Conservation (phyloP, 371 early-diverging fungal species). For the Mortierella sp. region DNA sequence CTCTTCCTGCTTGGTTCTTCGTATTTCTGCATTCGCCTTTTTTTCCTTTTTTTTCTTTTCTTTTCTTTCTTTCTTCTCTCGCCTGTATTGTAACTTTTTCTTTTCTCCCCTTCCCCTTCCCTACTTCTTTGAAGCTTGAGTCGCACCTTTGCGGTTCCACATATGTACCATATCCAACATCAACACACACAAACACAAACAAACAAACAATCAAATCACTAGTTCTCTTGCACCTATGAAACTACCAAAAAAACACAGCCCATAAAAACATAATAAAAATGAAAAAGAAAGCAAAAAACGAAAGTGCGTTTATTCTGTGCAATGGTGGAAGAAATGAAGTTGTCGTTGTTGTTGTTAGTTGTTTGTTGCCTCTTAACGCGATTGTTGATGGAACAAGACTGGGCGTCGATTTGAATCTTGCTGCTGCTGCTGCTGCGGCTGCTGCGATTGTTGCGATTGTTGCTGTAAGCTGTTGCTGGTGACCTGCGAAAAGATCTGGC, state of each 20-base stretch:
- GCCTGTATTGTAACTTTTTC: background rate
- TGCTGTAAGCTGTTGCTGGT: constrained; percentile 30
- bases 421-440: background rate
- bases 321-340: background rate
- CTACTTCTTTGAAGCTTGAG: background rate
- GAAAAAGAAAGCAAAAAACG: constrained; percentile 8
- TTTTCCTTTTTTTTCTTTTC: background rate
- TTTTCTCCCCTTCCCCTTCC: background rate
- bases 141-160: background rate
- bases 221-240: background rate
- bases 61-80: background rate
- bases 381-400: background rate
- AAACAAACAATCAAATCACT: background rate
- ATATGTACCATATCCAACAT: background rate
- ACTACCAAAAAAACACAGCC: background rate
- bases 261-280: constrained; percentile 3
- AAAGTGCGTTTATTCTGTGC: background rate
- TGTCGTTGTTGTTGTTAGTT: too few species aligned
- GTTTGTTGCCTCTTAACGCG: background rate
- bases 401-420: background rate
- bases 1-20: background rate
- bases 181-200: background rate
- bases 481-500: constrained; percentile 36
- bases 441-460: constrained; percentile 5
- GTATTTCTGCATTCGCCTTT: background rate